Evolutionary conservation across 306 rosid species (phyloP), one percentile per base, ranked within the genome.

Genomic region (Cucurbita pepo): DNA sequence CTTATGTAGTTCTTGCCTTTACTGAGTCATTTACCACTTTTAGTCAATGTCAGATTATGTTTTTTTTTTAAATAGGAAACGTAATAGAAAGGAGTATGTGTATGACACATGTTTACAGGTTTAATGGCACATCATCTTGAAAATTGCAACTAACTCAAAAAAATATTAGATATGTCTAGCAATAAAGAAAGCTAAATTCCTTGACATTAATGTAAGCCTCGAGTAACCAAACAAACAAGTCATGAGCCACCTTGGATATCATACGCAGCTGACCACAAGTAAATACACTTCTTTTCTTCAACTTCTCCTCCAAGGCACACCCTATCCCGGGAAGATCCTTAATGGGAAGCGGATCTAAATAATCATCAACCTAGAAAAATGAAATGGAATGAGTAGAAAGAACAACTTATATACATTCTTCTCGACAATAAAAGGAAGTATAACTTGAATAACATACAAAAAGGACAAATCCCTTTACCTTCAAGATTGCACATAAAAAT

Each of bases 241-340:
- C 70, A 36, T 25, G 78, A 30, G 61, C 53, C 77, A 72, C 96
- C 98, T 92, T 92, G 69, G 96, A 78, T 75, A 88, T 85, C 77
- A 69, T 81, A 57, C 79, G 85, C 84, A 93, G 52, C 62, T 93
- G 86, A 77, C 96, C 91, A 82, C 98, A 90, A 0, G 89, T 90
- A 61, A 51, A 64, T 82, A 90, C 74, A 76, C 85, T 83, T 79
- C 37, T 85, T 79, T 80, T 84, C 87, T 79, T 93, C 89, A 93
- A 83, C 77, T 87, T 93, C 82, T 90, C 90, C 84, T 80, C 90
- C 73, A 88, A 82, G 84, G 78, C 86, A 78, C 76, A 69, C 40
- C 98, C 98, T 77, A 93, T 88, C 75, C 98, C 97, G 43, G 98
- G 98, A 81, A 93, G 96, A 71, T 82, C 84, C 79, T 83, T 83